Base-by-base conservation (phyloP, 768 basidiomycete genomes). In the Podaxis sp. region DNA sequence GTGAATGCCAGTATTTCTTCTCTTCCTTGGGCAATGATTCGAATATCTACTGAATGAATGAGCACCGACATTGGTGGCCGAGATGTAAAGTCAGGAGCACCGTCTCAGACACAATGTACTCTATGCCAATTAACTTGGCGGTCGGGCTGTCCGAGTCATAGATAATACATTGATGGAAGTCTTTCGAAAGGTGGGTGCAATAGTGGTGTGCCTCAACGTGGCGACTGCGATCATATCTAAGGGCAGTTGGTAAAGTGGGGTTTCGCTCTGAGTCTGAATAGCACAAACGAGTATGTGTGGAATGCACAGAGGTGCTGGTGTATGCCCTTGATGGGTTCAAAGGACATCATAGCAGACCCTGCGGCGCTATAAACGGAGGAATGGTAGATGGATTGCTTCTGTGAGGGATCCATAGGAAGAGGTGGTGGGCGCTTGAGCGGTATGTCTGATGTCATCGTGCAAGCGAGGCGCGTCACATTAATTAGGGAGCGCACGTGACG, bases 241-340 rank as follows among this genome's bases (percentile, higher is more conserved):
- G 11, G 36, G 9, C 17, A 5, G 19, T 6, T n/a, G 12, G 22
- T 24, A 33, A 17, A 27, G 51, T 47, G 0, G 37, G 40, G 6
- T 8, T 29, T 11, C 0, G 27, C 29, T 15, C 22, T 7, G 7
- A 27, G 38, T 41, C 17, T 6, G n/a, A 24, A 36, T 40, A 46
- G 15, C 9, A 37, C 58, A 6, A 15, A 60, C 57, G 58, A 58
- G 57, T 59, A 59, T 43, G 52, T 37, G 46, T 64, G 63, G 27
- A 64, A 59, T 43, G 63, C 63, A 49, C 63, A 58, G 8, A 63
- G 63, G 17, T 63, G 63, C 24, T 63, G 63, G 41, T 63, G 63
- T 13, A 63, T 63, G 17, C 22, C 33, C 3, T 58, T 63, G 53
- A 63, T 40, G n/a, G 63, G 63, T 11, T 53, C 47, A 53, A 63